phyloP scores from a whole-genome alignment of 1,139 yeast species.

The Candida gigantensis region DNA sequence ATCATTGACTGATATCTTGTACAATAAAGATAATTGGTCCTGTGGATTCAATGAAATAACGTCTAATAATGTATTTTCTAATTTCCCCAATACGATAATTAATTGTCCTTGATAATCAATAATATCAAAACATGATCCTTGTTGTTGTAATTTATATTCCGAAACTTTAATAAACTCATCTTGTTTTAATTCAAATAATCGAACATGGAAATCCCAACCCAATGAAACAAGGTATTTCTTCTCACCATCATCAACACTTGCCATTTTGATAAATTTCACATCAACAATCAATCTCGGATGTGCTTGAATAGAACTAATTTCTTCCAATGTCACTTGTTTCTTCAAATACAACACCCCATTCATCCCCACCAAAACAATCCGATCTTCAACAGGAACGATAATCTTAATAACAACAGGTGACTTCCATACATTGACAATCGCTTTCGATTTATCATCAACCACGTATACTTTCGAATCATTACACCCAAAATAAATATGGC shows the following conservation, averaged over 20 bases:
- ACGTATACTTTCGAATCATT: conserved; percentile 27
- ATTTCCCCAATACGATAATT: conserved; percentile 54
- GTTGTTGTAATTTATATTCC: conserved; percentile 40
- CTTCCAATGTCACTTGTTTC: conserved; percentile 10
- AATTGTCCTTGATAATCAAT: conserved; percentile 27
- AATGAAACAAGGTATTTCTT: conserved; percentile 56
- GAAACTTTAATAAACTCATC: conserved; percentile 24
- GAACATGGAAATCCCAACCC: conserved; percentile 61
- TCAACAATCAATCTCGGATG: conserved; percentile 39
- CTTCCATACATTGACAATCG: background rate
- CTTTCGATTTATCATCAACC: conserved; percentile 18
- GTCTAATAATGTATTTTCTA: conserved; percentile 61
- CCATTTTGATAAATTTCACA: conserved; percentile 22
- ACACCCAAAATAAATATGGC: conserved; percentile 25
- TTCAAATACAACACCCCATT: conserved; percentile 27
- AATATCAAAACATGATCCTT: conserved; percentile 52
- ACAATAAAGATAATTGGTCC: conserved; percentile 24
- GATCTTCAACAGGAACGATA: conserved; percentile 21
- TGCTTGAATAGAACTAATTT: conserved; percentile 20
- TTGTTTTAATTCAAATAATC: conserved; percentile 33
- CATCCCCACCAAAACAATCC: conserved; percentile 39
- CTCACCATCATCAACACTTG: no score
- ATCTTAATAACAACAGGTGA: conserved; percentile 31
- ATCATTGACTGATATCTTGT: conserved; percentile 65
- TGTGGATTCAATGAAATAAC: conserved; percentile 30